phyloP scores from a whole-genome alignment of 228 moss, liverwort and hornwort genomes.

The Sphagnum fallax region DNA sequence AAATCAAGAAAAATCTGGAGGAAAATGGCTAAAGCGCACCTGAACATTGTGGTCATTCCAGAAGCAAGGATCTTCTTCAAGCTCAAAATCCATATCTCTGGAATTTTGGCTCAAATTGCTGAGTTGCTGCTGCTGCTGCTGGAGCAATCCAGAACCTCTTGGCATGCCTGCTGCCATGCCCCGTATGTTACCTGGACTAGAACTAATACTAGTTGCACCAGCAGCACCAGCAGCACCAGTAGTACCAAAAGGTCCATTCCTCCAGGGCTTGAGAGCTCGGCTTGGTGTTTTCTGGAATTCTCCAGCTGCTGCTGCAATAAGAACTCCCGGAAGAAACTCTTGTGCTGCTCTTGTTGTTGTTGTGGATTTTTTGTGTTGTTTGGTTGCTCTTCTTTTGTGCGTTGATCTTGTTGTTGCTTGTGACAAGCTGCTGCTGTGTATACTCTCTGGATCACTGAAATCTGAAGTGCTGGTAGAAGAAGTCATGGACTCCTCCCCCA shows the following conservation, averaged over 20 bases:
- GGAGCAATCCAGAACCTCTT: not conserved
- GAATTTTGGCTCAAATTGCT: conserved; percentile 24
- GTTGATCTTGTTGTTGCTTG: too few relatives aligned
- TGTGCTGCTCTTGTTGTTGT: too few relatives aligned
- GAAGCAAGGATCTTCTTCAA: conserved; percentile 61
- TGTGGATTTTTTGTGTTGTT: too few relatives aligned
- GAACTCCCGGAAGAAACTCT: too few relatives aligned
- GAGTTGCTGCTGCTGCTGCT: not conserved
- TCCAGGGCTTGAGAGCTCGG: conserved; percentile 18
- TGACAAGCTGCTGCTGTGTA: conserved; percentile 2
- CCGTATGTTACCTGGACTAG: not conserved
- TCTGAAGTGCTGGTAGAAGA: conserved; percentile 32
- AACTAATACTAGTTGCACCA: not conserved
- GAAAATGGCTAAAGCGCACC: conserved; percentile 21
- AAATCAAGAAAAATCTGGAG: not conserved
- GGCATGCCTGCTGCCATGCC: not conserved
- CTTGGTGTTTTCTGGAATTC: conserved; percentile 29
- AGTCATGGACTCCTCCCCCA: conserved; percentile 7
- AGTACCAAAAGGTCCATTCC: conserved; percentile 1
- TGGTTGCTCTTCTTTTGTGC: too few relatives aligned
- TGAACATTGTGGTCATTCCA: conserved; percentile 91
- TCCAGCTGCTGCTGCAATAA: conserved; percentile 11
- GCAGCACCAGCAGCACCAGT: too few relatives aligned
- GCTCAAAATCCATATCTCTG: conserved; percentile 38
- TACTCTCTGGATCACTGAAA: conserved; percentile 28